Evolutionary conservation across 2,329 filamentous ascomycete genomes (phyloP).

Genomic region (Rhynchosporium agropyri): DNA sequence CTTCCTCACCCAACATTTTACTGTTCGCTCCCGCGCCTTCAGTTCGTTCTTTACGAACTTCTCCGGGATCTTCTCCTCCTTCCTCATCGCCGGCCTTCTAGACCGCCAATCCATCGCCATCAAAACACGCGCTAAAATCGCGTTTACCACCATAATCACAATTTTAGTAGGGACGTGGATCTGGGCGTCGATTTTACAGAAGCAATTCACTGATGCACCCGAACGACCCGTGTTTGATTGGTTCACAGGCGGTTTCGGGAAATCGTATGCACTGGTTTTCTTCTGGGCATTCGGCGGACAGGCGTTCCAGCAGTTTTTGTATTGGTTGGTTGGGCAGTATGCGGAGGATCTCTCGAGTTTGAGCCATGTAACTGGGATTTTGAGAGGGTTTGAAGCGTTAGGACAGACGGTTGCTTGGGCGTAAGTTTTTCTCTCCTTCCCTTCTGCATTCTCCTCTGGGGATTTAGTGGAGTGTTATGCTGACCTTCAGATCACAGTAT

Average conservation of each 20-base stretch:
- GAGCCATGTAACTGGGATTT: slow-evolving; percentile 18
- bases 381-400: slow-evolving; percentile 22
- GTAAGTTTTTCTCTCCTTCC: slow-evolving; percentile 10
- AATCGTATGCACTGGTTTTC: slow-evolving; percentile 25
- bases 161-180: slow-evolving; percentile 27
- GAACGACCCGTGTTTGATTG: slow-evolving; percentile 24
- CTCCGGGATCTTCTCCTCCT: slow-evolving; percentile 25
- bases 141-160: slow-evolving; percentile 22
- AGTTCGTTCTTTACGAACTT: slow-evolving; percentile 39
- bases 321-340: slow-evolving; percentile 27
- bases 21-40: slow-evolving; percentile 47
- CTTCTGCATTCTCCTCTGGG: not conserved
- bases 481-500: slow-evolving; percentile 13
- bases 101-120: slow-evolving; percentile 22
- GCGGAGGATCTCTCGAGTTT: slow-evolving; percentile 22
- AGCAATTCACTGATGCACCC: slow-evolving; percentile 17
- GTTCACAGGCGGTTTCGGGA: slow-evolving; percentile 25
- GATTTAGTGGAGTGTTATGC: not conserved
- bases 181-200: slow-evolving; percentile 22
- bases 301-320: slow-evolving; percentile 27
- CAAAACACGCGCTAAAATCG: slow-evolving; percentile 24
- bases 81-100: slow-evolving; percentile 23
- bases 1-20: slow-evolving; percentile 48
- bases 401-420: slow-evolving; percentile 25
- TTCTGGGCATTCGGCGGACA: slow-evolving; percentile 27